Evolutionary conservation across 23 red algal genomes (phyloP).

Genomic region (Gracilaria vermiculophylla): DNA sequence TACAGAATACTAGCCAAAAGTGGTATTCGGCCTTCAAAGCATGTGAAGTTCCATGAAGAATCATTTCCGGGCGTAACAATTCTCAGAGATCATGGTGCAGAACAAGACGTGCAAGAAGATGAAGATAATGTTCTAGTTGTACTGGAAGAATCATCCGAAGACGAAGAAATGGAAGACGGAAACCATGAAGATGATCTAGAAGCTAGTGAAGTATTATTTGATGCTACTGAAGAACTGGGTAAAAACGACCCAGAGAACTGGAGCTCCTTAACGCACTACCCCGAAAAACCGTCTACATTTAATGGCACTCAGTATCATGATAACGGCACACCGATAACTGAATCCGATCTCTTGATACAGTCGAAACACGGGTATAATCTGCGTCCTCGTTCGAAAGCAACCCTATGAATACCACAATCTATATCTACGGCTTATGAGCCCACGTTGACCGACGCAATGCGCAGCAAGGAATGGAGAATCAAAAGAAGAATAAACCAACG

Average conservation of each 20-base stretch:
- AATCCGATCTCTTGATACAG: no score
- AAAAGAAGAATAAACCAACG: constrained; percentile 32
- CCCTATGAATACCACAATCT: background rate
- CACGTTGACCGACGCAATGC: background rate
- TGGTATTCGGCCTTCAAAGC: background rate
- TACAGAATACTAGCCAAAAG: background rate
- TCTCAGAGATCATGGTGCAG: background rate
- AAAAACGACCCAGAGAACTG: background rate
- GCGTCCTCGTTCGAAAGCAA: background rate
- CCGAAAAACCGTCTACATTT: constrained; percentile 1
- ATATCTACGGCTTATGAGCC: background rate
- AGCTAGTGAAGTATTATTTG: no score
- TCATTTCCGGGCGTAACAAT: background rate
- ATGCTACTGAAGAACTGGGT: background rate
- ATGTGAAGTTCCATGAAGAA: background rate
- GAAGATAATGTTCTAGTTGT: background rate
- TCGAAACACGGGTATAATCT: background rate
- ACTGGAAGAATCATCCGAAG: background rate
- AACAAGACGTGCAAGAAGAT: background rate
- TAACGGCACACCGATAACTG: background rate
- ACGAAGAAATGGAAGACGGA: background rate
- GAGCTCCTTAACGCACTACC: background rate
- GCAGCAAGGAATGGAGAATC: background rate
- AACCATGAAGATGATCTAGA: background rate
- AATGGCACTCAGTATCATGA: background rate